Conservation (phyloP, 208 protist species). For the Leishmania lainsoni region DNA sequence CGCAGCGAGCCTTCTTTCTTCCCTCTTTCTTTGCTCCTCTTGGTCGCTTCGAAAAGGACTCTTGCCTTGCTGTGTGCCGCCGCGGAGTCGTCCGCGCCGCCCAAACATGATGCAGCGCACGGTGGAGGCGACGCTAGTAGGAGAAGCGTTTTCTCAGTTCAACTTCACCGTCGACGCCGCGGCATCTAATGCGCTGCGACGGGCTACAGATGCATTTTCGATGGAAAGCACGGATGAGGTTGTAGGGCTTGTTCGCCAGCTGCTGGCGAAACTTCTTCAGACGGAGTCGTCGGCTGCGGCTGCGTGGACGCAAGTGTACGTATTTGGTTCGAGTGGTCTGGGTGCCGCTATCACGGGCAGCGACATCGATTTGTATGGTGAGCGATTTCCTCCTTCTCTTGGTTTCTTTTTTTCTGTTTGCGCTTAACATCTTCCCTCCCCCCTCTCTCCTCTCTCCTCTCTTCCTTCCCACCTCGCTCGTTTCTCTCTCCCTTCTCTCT, state of each 20-base stretch:
- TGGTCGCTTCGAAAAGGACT: neutral
- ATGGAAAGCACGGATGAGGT: constrained; percentile 29
- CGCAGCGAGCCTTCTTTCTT: neutral
- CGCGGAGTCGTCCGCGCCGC: neutral
- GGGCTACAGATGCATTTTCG: constrained; percentile 24
- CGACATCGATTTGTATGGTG: constrained; percentile 94
- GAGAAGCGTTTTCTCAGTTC: neutral
- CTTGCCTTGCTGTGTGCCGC: neutral
- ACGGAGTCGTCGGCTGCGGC: constrained; percentile 9
- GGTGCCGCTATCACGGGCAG: constrained; percentile 78
- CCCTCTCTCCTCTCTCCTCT: constrained; percentile 2
- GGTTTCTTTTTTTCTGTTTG: neutral
- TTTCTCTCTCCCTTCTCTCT: neutral
- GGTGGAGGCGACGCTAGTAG: neutral
- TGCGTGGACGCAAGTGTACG: constrained; percentile 55
- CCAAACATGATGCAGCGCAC: neutral
- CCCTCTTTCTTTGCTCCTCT: neutral
- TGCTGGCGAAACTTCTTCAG: constrained; percentile 26
- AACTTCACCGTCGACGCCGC: constrained; percentile 6
- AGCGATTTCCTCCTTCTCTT: constrained; percentile 27
- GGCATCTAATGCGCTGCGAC: constrained; percentile 16
- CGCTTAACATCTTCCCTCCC: constrained; percentile 6
- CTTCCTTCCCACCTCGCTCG: constrained; percentile 2
- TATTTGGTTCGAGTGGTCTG: constrained; percentile 82
- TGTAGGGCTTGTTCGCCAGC: constrained; percentile 17